These are phyloP conservation scores for Globomyces sp. DNA, from an alignment of 371 early-diverging fungal species.

Conservation along the genomic window DNA sequence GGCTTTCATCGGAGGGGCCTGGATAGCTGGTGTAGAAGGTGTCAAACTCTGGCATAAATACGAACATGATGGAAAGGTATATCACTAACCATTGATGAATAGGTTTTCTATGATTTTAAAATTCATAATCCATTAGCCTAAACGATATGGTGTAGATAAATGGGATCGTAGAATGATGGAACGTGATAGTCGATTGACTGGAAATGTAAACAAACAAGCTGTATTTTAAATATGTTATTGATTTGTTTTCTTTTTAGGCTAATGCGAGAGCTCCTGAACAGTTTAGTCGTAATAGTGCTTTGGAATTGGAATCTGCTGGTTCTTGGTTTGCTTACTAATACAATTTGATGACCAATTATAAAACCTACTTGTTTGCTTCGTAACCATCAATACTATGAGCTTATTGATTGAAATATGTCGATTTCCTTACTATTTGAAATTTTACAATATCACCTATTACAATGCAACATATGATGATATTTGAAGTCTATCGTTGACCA, in stretches of 20 bases:
- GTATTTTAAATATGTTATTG: slow-evolving; percentile 19
- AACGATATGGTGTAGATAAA: slow-evolving; percentile 49
- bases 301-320: slow-evolving; percentile 42
- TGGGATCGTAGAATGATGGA: slow-evolving; percentile 60
- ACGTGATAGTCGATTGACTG: slow-evolving; percentile 49
- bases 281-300: slow-evolving; percentile 49
- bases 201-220: slow-evolving; percentile 51
- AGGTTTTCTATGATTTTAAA: not conserved
- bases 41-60: slow-evolving; percentile 39
- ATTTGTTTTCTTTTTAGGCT: slow-evolving; percentile 26
- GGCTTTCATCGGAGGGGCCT: slow-evolving; percentile 7
- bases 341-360: too few relatives aligned
- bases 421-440: too few relatives aligned
- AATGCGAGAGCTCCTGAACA: slow-evolving; percentile 38
- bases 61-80: slow-evolving; percentile 52
- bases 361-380: too few relatives aligned
- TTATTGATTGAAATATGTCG: too few relatives aligned
- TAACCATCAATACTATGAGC: too few relatives aligned
- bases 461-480: too few relatives aligned
- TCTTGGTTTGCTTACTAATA: too few relatives aligned
- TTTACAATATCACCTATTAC: too few relatives aligned
- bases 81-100: not conserved
- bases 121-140: slow-evolving; percentile 31
- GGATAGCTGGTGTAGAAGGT: slow-evolving; percentile 24
- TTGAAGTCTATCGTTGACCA: too few relatives aligned